Evolutionary conservation across 2,329 filamentous ascomycete species (phyloP).

Genomic region (Chrysoporthe deuterocubensis): DNA sequence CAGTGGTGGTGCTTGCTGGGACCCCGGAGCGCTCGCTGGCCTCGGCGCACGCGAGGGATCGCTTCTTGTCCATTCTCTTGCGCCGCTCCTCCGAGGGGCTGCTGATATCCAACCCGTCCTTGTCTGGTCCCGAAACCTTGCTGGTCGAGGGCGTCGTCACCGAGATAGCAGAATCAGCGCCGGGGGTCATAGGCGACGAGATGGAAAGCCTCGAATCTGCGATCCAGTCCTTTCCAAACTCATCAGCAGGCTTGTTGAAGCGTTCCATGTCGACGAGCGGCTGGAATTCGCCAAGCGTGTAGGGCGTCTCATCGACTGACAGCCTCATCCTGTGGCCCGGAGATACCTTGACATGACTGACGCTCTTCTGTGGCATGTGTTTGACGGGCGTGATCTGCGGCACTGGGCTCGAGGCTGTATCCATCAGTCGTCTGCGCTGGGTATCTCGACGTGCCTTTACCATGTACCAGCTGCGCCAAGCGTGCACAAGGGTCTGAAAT

Average conservation of each 20-base stretch:
- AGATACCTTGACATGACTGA: conserved; percentile 36
- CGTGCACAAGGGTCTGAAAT: conserved; percentile 74
- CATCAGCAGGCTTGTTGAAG: conserved; percentile 58
- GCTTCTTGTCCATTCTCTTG: conserved; percentile 12
- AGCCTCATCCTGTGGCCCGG: conserved; percentile 43
- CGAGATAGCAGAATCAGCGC: conserved; percentile 4
- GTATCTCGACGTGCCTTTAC: conserved; percentile 54
- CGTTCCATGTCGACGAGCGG: conserved; percentile 68
- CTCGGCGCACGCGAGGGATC: neutral
- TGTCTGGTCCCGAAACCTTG: neutral
- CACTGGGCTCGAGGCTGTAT: conserved; percentile 32
- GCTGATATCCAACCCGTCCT: neutral
- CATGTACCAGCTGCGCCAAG: conserved; percentile 91
- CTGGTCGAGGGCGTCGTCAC: conserved; percentile 6
- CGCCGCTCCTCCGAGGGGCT: conserved; percentile 14
- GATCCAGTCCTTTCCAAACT: conserved; percentile 52
- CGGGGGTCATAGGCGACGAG: neutral
- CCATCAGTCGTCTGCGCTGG: conserved; percentile 35
- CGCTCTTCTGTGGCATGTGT: conserved; percentile 37
- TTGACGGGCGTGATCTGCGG: conserved; percentile 37
- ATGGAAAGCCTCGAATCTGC: conserved; percentile 30
- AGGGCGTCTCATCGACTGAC: conserved; percentile 56
- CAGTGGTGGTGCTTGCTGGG: conserved; percentile 17
- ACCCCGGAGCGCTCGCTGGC: neutral
- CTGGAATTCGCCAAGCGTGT: conserved; percentile 69